phyloP scores from a whole-genome alignment of 208 protist species.

The Crithidia expoeki region DNA sequence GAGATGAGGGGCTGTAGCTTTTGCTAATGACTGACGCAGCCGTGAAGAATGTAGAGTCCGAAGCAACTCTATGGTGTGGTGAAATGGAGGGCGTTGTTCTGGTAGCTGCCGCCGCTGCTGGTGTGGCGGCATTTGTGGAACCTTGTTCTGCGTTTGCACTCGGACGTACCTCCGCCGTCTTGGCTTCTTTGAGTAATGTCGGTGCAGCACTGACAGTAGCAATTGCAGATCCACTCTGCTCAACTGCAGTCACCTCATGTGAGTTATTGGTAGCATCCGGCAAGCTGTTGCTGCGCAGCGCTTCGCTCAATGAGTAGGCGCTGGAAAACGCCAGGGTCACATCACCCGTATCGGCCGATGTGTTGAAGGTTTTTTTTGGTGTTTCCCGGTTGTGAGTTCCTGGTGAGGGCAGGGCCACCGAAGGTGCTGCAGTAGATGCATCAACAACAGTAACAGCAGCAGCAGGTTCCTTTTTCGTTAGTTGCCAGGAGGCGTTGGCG shows the following conservation, averaged over 20 bases:
- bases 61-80: not conserved
- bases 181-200: not conserved
- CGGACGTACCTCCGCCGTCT: not conserved
- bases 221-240: not conserved
- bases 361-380: not conserved
- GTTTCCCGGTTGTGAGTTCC: too few species aligned
- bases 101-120: too few species aligned
- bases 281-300: not conserved
- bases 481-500: not conserved
- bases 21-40: not conserved
- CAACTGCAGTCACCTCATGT: not conserved
- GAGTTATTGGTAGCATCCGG: not conserved
- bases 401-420: not conserved
- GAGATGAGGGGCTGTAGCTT: not conserved
- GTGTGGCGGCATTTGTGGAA: not conserved
- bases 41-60: not conserved
- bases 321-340: not conserved
- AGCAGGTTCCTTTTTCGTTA: not conserved
- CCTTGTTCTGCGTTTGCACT: not conserved
- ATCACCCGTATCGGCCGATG: not conserved
- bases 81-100: not conserved
- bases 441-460: not conserved
- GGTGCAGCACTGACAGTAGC: not conserved
- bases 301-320: constrained; percentile 12
- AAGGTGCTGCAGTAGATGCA: not conserved